Evolutionary conservation across 495 filamentous ascomycete genomes (phyloP), one percentile per base, ranked within the genome.

Genomic region (Aspergillus indologenus): DNA sequence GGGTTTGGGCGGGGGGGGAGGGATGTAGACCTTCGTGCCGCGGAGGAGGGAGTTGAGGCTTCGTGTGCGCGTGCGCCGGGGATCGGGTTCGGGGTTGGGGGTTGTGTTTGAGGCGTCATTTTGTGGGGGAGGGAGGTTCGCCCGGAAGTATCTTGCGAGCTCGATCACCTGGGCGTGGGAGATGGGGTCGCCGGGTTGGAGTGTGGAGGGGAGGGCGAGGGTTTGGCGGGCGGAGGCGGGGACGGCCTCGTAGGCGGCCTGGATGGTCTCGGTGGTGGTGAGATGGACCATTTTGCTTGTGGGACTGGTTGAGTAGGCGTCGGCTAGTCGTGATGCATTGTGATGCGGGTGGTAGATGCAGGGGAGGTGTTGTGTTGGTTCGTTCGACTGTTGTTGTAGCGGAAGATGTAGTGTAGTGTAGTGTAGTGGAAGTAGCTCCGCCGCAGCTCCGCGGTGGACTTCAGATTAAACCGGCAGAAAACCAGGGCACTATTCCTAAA

Each of bases 141-240:
- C 65, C 60, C 46, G 68, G 29, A 92, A 75, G n/a, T 72, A 64
- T 60, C 75, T 83, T 50, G 87, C 85, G 3, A 95, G 65, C 24
- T 82, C 75, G 59, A 96, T 78, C n/a, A 96, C 71, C 57, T 95
- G 87, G 14, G 77, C 75, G 72, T 96, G 92, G 14, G 90, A 87
- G 60, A 96, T 90, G 17, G 92, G 90, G 0, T 83, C 82, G 43
- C 88, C 86, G 24, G 83, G 61, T 29, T 74, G 66, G 12, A 83
- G 65, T 29, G 76, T 63, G 31, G 69, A 42, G 26, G 73, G 71
- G 7, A 75, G 63, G 14, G 76, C 56, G 42, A 79, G 68, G 24
- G 71, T 65, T 18, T 68, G 43, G 9, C 70, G 70, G 6, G 54
- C 42, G 20, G 67, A 65, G n/a, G 58, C 34, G 9, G 78, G 68